Base-by-base conservation (phyloP, 768 basidiomycete species). In the Serendipita sp. region DNA sequence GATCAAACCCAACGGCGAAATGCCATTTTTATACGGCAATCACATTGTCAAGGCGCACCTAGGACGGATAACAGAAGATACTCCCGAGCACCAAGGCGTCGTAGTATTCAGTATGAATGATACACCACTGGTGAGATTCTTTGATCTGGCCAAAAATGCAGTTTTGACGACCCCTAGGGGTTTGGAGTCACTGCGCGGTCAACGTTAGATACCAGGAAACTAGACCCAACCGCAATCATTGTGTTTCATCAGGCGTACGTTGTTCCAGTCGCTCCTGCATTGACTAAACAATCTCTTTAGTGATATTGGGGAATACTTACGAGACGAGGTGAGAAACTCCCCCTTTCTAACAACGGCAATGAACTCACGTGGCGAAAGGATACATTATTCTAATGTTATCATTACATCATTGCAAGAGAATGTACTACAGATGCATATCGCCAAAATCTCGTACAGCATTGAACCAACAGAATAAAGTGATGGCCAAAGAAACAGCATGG, bases 1-100 rank as follows among this genome's bases (percentile, higher is more conserved):
- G 96, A 92, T 99, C 73, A 99, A 99, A 74, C 87, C 94, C 29
- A 95, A 98, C 68, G 96, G 96, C 71, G 96, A 99, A 76, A 95
- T 99, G 87, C 96, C 96, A 1, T 99, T 95, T 80, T 76, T 99
- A 43, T 99, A 99, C 71, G 96, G 96, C 64, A 99, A 99, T 72
- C 94, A 99, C 76, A 86, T 98, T 65, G 83, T 97, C 67, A 99
- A 98, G 75, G 96, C 96, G 6, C 96, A 99, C 75, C 78, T 99
- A n/a, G 96, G 96, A 16, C 82, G 95, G 66, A 97, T 98, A 72
- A 97, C 96, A 55, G 96, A 99, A 72, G 96, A 99, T 71, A 95
- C 94, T 2, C 94, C 95, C 10, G 96, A 99, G 71, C 95, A 99
- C 72, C 96, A 98, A 72, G 96, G 96, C 52, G 96, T 98, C 1